Conservation (phyloP, 2,329 filamentous ascomycete species). For the Didymella lethalis region DNA sequence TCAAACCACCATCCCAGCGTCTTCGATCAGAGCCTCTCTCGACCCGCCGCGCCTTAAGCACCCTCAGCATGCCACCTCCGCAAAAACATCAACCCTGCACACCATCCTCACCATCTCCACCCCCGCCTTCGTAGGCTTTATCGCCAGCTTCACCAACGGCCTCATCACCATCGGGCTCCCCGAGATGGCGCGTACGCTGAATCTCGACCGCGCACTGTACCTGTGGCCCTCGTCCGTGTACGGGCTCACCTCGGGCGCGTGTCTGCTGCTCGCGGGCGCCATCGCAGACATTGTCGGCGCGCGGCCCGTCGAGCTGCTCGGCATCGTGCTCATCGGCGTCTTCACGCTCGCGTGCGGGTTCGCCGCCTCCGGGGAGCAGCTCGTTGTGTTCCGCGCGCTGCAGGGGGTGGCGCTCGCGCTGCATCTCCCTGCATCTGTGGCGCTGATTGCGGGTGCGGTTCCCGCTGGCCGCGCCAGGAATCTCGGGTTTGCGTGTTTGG, state of each 20-base stretch:
- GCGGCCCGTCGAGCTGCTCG: conserved; percentile 55
- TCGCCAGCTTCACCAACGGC: conserved; percentile 48
- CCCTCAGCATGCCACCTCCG: not conserved
- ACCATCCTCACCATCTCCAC: conserved; percentile 33
- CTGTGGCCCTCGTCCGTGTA: conserved; percentile 48
- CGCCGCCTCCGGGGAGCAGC: conserved; percentile 54
- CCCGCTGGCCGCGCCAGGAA: conserved; percentile 38
- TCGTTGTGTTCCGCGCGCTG: conserved; percentile 56
- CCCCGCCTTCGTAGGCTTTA: conserved; percentile 41
- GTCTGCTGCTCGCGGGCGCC: conserved; percentile 59
- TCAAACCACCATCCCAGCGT: conserved; percentile 2
- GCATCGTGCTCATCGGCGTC: conserved; percentile 52
- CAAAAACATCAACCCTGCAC: conserved; percentile 18
- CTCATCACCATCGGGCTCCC: conserved; percentile 55
- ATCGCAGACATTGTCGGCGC: conserved; percentile 61
- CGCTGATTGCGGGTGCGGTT: conserved; percentile 51
- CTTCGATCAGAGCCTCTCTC: not conserved
- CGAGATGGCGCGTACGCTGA: conserved; percentile 48
- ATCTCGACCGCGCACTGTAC: conserved; percentile 42
- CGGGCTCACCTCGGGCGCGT: conserved; percentile 57
- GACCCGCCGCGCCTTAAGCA: conserved; percentile 3
- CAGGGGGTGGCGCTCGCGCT: conserved; percentile 58
- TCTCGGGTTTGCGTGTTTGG: conserved; percentile 52
- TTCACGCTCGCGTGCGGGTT: conserved; percentile 59
- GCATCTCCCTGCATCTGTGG: conserved; percentile 58